Base-by-base conservation (phyloP, 1,284 basidiomycete species). In the Paramarasmius palmivorus region DNA sequence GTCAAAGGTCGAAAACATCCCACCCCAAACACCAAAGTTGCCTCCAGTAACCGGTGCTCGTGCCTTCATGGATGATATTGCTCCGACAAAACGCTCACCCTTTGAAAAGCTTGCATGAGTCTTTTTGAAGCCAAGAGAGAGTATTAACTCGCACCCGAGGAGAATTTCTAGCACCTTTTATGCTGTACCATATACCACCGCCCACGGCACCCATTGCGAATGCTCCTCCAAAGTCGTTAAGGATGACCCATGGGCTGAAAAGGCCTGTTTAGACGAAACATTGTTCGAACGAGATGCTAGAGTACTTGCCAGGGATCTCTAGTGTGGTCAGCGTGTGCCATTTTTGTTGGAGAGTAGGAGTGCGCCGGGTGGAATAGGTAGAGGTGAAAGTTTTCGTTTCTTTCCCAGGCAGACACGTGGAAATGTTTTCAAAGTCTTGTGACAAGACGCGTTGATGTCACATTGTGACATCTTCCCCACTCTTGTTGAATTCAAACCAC, bases 1-100 rank as follows among this genome's bases (percentile, higher is more conserved):
- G 73, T 99, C 97, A 64, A 95, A 99, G 22, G 93, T 91, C 34
- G 93, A 96, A 70, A 95, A 96, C 85, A 96, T 90, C 61, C 93
- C 93, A 69, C 96, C 96, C 95, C 95, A 98, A 17, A 98, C 88
- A 66, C 95, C 95, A 69, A 98, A 98, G 77, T 98, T 97, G 26
- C 95, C 95, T 50, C 96, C 97, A 19, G 96, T 93, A 25, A 99
- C 96, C 2, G 97, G 97, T 53, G 97, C 96, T 56, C 97, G 86
- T 38, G 97, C 95, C 78, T 99, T 99, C 79, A 99, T 95, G 44
- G 95, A 95, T 32, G 95, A 93, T 55, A 98, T 76, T 17, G 97
- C 95, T 50, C 96, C 95, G 44, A 93, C 86, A 48, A 97, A 79
- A 49, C 96, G 90, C 71, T 98, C 95, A 42, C 97, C 97, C 93